Evolutionary conservation across 2,329 filamentous ascomycete species (phyloP).

Genomic region (Pseudogymnoascus destructans): DNA sequence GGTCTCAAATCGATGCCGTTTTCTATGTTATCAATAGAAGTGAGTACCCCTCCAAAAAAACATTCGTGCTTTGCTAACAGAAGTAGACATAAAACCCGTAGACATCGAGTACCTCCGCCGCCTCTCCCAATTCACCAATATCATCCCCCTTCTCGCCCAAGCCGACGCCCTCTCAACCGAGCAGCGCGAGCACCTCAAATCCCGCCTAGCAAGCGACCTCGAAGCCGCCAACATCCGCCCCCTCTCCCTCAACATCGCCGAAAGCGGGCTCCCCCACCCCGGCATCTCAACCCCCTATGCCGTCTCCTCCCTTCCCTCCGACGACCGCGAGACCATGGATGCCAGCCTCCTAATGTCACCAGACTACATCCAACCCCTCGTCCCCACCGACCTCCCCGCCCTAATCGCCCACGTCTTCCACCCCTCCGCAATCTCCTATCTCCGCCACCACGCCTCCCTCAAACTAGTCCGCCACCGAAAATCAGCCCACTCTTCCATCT

Average conservation of each 20-base stretch:
- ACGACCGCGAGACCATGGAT: conserved; percentile 76
- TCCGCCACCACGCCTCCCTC: conserved; percentile 69
- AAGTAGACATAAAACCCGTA: conserved; percentile 37
- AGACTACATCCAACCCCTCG: conserved; percentile 72
- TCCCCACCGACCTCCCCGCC: conserved; percentile 56
- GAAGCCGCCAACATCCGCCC: conserved; percentile 43
- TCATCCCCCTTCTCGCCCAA: conserved; percentile 70
- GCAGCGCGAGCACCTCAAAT: conserved; percentile 46
- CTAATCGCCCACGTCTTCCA: conserved; percentile 69
- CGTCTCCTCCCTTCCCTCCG: conserved; percentile 59
- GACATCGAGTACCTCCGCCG: conserved; percentile 62
- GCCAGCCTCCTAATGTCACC: conserved; percentile 87
- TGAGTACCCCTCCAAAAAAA: conserved; percentile 30
- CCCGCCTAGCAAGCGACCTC: conserved; percentile 43
- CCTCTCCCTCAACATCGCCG: conserved; percentile 48
- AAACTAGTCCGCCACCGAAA: conserved; percentile 66
- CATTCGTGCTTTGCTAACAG: neutral
- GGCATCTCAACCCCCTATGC: conserved; percentile 43
- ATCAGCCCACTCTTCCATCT: neutral
- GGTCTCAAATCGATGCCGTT: conserved; percentile 70
- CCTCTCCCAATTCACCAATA: conserved; percentile 62
- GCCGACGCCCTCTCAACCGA: conserved; percentile 53
- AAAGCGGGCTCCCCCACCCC: conserved; percentile 18
- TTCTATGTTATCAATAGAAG: conserved; percentile 68
- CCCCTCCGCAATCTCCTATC: conserved; percentile 61